Conservation (phyloP, 331 rosid species). For the Saraca asoca region DNA sequence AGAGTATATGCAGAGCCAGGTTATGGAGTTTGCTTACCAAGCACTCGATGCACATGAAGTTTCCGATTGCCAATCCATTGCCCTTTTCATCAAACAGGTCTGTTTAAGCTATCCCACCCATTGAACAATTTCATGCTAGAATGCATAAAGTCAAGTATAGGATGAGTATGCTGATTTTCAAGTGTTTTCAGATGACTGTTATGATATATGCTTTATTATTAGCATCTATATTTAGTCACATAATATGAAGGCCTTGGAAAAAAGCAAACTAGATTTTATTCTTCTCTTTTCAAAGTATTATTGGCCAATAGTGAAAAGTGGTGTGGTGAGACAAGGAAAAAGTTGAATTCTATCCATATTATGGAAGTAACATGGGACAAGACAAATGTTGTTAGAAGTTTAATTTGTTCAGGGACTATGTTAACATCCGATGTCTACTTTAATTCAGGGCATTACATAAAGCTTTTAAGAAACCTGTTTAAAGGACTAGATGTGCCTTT, state of each 20-base stretch:
- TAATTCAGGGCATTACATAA: constrained; percentile 5
- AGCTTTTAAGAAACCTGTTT: background rate
- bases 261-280: background rate
- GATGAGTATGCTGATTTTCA: constrained; percentile 2
- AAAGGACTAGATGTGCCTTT: background rate
- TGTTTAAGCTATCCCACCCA: constrained; percentile 18
- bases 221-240: background rate
- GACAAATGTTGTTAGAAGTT: background rate
- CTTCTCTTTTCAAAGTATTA: background rate
- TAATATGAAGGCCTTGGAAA: background rate
- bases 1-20: constrained; percentile 51
- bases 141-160: background rate
- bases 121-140: background rate
- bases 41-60: constrained; percentile 67
- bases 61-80: constrained; percentile 63
- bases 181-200: background rate
- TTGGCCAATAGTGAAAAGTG: background rate
- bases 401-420: constrained; percentile 18
- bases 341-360: constrained; percentile 9
- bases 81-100: constrained; percentile 69
- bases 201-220: constrained; percentile 2
- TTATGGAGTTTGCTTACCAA: constrained; percentile 67
- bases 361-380: constrained; percentile 7
- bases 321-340: constrained; percentile 7
- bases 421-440: constrained; percentile 20